phyloP scores from a whole-genome alignment of 1,284 basidiomycete species.

The Apiotrichum domesticum region DNA sequence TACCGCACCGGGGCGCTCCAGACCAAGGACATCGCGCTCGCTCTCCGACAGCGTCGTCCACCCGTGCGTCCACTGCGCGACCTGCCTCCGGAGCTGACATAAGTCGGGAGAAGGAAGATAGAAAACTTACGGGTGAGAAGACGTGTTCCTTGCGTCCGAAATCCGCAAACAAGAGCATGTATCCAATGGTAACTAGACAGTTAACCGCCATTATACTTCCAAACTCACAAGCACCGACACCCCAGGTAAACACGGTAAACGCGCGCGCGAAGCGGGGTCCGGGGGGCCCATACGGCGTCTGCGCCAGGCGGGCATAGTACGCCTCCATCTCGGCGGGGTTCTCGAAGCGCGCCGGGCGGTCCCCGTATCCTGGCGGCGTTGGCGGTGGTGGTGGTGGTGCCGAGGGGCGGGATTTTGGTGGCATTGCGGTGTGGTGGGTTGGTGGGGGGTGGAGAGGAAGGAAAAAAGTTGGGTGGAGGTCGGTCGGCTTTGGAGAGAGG shows the following conservation, averaged over 20 bases:
- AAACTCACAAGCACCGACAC: neutral
- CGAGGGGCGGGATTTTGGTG: neutral
- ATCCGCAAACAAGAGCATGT: slow-evolving; percentile 42
- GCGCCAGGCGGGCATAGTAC: neutral
- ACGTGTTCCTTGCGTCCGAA: slow-evolving; percentile 43
- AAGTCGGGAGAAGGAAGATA: neutral
- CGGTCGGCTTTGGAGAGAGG: no score
- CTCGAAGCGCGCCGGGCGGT: neutral
- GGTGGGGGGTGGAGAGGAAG: no score
- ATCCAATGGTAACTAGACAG: slow-evolving; percentile 30
- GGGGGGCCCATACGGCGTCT: slow-evolving; percentile 1
- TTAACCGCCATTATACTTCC: neutral
- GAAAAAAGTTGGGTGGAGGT: no score
- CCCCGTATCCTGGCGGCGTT: neutral
- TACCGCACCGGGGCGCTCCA: slow-evolving; percentile 1
- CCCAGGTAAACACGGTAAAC: slow-evolving; percentile 1
- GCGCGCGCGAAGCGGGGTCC: neutral
- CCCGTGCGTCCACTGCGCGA: slow-evolving; percentile 20
- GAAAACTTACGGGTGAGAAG: slow-evolving; percentile 39
- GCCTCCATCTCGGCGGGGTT: slow-evolving; percentile 1
- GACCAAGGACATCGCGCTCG: slow-evolving; percentile 26
- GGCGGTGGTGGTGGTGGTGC: neutral
- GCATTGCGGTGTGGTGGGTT: no score
- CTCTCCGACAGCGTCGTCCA: slow-evolving; percentile 26
- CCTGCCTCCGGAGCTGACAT: slow-evolving; percentile 27